Evolutionary conservation across 2,329 filamentous ascomycete species (phyloP).

Genomic region (Tolypocladium amazonense): DNA sequence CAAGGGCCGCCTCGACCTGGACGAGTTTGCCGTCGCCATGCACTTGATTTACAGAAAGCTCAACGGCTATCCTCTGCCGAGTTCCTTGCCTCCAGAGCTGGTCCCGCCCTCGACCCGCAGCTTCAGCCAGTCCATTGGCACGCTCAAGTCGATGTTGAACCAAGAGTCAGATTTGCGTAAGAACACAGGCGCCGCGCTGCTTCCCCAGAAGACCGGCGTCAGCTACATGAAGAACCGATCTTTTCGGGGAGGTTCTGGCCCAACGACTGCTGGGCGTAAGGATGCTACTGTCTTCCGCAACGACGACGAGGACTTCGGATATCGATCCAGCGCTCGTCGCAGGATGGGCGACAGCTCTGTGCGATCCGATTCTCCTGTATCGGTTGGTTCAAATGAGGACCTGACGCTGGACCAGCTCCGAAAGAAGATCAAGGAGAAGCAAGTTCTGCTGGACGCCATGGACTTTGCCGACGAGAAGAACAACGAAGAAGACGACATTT

Average conservation of each 20-base stretch:
- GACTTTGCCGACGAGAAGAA: conserved; percentile 91
- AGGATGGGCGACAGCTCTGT: conserved; percentile 72
- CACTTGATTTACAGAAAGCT: conserved; percentile 96
- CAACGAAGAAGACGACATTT: conserved; percentile 79
- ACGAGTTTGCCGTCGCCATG: conserved; percentile 98
- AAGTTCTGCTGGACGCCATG: conserved; percentile 88
- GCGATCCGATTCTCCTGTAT: conserved; percentile 65
- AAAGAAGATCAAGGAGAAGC: conserved; percentile 90
- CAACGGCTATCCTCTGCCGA: conserved; percentile 89
- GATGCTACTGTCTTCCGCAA: conserved; percentile 97
- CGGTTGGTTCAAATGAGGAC: conserved; percentile 66
- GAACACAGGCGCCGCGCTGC: conserved; percentile 75
- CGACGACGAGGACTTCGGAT: conserved; percentile 85
- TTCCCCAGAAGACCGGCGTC: conserved; percentile 94
- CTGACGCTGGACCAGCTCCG: conserved; percentile 75
- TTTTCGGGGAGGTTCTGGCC: conserved; percentile 57
- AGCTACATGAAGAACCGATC: conserved; percentile 96
- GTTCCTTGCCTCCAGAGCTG: conserved; percentile 78
- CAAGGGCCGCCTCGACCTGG: conserved; percentile 85
- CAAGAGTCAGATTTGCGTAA: conserved; percentile 86
- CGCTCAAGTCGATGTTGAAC: conserved; percentile 80
- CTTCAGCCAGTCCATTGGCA: conserved; percentile 83
- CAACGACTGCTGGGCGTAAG: conserved; percentile 57
- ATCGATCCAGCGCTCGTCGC: conserved; percentile 86
- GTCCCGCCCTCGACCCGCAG: conserved; percentile 92